Percentiles rank a stretch among this genome's conserved stretches.
These are phyloP conservation scores for Teratosphaeria pseudoeucalypti DNA, from an alignment of 2,329 filamentous ascomycete genomes.

Conservation along the genomic window DNA sequence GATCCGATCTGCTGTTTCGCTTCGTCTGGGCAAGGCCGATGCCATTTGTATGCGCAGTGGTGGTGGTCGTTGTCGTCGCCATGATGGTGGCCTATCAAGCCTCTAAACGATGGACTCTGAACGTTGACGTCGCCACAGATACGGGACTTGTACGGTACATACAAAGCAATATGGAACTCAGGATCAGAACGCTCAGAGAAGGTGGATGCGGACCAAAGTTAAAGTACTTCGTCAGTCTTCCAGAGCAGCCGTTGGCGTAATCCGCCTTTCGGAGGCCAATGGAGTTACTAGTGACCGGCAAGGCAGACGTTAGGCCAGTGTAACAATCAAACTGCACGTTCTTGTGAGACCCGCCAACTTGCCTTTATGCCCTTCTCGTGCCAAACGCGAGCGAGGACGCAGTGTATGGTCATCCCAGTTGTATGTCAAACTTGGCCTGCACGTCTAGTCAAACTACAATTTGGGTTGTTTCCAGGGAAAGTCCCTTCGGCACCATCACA, in stretches of 20 bases:
- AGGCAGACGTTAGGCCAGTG: not conserved
- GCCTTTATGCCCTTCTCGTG: not conserved
- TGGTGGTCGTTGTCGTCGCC: not conserved
- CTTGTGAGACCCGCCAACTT: not conserved
- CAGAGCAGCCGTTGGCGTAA: not conserved
- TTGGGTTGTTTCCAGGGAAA: not conserved
- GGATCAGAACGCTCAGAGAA: not conserved
- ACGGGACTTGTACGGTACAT: not conserved
- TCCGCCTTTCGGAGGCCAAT: not conserved
- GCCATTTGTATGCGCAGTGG: not conserved
- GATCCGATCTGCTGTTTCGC: slow-evolving; percentile 2
- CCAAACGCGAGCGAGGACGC: not conserved
- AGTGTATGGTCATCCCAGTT: not conserved
- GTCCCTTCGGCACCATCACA: not conserved
- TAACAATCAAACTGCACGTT: not conserved
- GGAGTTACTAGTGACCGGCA: not conserved
- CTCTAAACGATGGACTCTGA: not conserved
- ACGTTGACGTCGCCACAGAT: not conserved
- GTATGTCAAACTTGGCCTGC: not conserved
- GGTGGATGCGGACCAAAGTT: not conserved
- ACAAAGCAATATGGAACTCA: not conserved
- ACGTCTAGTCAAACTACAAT: not conserved
- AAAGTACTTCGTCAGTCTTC: not conserved
- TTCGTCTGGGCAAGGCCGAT: slow-evolving; percentile 3
- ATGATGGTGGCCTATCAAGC: not conserved